Base-by-base conservation (phyloP, 2,329 filamentous ascomycete genomes). In the Hypoxylon sp. region DNA sequence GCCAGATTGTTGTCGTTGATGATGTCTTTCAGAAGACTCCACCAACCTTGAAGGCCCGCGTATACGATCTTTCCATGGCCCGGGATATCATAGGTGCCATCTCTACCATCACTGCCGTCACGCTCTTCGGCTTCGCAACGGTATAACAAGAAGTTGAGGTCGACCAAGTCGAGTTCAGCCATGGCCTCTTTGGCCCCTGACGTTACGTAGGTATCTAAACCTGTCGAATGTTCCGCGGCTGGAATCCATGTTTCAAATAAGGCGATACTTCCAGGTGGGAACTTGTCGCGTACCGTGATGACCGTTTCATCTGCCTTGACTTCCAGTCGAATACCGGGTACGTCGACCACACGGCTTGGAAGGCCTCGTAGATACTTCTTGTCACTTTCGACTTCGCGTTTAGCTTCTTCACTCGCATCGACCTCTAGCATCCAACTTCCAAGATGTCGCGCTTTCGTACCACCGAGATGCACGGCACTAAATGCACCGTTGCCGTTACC, bases 11-110 rank as follows among this genome's bases (percentile, higher is more conserved):
- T 99, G 70, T 96, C 90, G 55, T 86, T 88, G 73, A 98, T 92
- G 68, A 99, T 91, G 63, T 92, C 86, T 74, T 93, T 91, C 46
- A 99, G 83, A 0, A 97, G 84, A 78, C 94, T 98, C 94, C 95
- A 97, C 95, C 96, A 99, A 39, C 97, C 97, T 79, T 99, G 96
- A n/a, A 99, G 86, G 67, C 96, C 96, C 67, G 95, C 95, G 79
- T 98, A 99, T 1, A 98, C 93, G 46, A 98, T 86, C 65, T 92
- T 89, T 2, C 94, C 95, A 76, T 94, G 85, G 0, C 91, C 90
- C 1, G 96, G 96, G 70, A 99, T 91, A 57, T 90, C 88, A 81
- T 98, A 99, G 7, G 91, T 90, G n/a, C 96, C 95, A 77, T 98
- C 93, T 66, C 88, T 86, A 3, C 93, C 93, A 56, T 86, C 87